Base-by-base conservation (phyloP, 495 filamentous ascomycete genomes). In the Niebla homalea region DNA sequence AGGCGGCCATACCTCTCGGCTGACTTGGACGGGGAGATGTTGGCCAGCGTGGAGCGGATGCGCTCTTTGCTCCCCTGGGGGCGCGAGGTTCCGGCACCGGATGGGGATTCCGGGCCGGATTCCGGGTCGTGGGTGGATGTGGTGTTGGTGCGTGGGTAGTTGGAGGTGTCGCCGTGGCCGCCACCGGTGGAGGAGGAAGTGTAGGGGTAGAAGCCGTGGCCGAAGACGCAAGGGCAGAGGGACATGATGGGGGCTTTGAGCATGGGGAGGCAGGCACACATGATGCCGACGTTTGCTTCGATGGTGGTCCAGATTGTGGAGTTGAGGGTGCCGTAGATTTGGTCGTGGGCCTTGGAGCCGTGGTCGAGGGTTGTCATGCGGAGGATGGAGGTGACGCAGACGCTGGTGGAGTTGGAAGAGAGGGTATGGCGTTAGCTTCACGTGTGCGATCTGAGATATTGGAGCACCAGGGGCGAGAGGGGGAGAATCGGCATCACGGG, bases 171-270 rank as follows among this genome's bases (percentile, higher is more conserved):
- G 15, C 54, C 36, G 23, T 72, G 72, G 58, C 87, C 83, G 10
- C 75, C 79, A 57, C 80, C 87, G 7, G 59, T 59, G 6, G 65
- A 69, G 0, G 75, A 70, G n/a, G 75, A 54, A 67, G 81, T 87
- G 58, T 89, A 85, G 60, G 87, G 81, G 39, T 84, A 81, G 58
- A 87, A 88, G 61, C 87, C 82, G 61, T 87, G 83, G 51, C 79
- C 79, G 6, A 41, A 36, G 15, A 16, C 15, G 47, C 70, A 84
- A 67, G 80, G 79, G 46, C 54, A 87, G 58, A 78, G 81, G 57
- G 78, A 83, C 50, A 88, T 87, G n/a, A 84, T 78, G 63, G 83
- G 85, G 22, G 25, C 20, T 10, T 64, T 58, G 41, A 67, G 61
- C 38, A 67, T 57, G 16, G 70, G 72, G 7, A 74, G 61, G 48